Percentiles rank a stretch among this genome's conserved stretches.
These are phyloP conservation scores for Penicillium cosmopolitanum DNA, from an alignment of 495 filamentous ascomycete species.

Conservation along the genomic window DNA sequence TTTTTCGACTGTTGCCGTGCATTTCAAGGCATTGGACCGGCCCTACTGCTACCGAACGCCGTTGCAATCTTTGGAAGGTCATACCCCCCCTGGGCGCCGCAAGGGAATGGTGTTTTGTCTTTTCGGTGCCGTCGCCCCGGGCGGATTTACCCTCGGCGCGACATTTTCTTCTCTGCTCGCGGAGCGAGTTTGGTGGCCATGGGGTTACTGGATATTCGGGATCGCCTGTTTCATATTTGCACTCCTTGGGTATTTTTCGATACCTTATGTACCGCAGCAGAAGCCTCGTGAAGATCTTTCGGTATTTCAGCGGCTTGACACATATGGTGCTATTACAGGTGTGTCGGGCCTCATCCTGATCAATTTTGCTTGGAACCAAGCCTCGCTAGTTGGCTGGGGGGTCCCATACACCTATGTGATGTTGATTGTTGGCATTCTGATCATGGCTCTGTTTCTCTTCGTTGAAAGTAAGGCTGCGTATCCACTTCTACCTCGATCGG, in stretches of 20 bases:
- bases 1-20: constrained; percentile 51
- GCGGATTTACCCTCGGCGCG: constrained; percentile 53
- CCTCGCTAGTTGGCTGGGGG: constrained; percentile 59
- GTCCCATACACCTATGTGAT: constrained; percentile 55
- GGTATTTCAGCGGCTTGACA: constrained; percentile 13
- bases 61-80: constrained; percentile 48
- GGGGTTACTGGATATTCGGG: constrained; percentile 63
- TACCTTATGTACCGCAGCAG: constrained; percentile 48
- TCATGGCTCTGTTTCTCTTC: constrained; percentile 53
- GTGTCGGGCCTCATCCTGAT: constrained; percentile 60
- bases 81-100: constrained; percentile 45
- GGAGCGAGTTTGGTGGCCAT: constrained; percentile 60
- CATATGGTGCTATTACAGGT: constrained; percentile 53
- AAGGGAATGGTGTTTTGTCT: constrained; percentile 64
- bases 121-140: constrained; percentile 61
- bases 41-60: constrained; percentile 52
- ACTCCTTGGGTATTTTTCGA: constrained; percentile 42
- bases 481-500: constrained; percentile 58
- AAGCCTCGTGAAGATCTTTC: constrained; percentile 11
- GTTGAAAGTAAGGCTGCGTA: constrained; percentile 50
- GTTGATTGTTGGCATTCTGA: constrained; percentile 57
- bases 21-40: constrained; percentile 58
- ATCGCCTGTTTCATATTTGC: constrained; percentile 51
- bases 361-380: constrained; percentile 67
- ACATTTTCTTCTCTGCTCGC: constrained; percentile 38